Evolutionary conservation across 371 early-diverging fungal genomes (phyloP).

Genomic region (Amoeboradix gromovi): DNA sequence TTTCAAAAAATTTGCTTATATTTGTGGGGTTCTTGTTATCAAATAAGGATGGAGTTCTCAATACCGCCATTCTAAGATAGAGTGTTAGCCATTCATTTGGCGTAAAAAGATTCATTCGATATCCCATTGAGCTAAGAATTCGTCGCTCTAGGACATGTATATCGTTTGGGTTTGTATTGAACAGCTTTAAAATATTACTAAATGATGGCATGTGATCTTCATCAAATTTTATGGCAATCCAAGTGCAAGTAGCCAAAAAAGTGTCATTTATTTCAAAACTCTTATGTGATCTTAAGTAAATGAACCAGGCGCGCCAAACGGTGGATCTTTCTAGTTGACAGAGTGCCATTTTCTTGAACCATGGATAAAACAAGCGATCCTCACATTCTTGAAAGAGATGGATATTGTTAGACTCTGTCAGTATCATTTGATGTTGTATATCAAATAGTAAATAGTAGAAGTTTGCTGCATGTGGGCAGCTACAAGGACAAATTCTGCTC

Average conservation of each 20-base stretch:
- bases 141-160: neutral
- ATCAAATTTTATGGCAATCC: neutral
- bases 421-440: neutral
- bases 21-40: neutral
- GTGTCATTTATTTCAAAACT: neutral
- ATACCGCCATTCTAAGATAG: neutral
- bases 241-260: neutral
- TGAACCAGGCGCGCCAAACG: neutral
- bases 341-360: neutral
- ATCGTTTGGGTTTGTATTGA: neutral
- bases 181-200: neutral
- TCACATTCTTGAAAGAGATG: neutral
- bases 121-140: neutral
- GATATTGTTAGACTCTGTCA: neutral
- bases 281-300: neutral
- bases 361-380: neutral
- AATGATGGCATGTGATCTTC: neutral
- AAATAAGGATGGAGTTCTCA: neutral
- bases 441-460: neutral
- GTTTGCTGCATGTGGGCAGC: neutral
- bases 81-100: neutral
- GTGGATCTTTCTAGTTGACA: neutral
- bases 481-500: neutral
- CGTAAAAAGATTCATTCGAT: neutral
- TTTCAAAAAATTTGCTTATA: neutral